Evolutionary conservation across 2,329 filamentous ascomycete species (phyloP).

Genomic region (Knoxdaviesia capensis): DNA sequence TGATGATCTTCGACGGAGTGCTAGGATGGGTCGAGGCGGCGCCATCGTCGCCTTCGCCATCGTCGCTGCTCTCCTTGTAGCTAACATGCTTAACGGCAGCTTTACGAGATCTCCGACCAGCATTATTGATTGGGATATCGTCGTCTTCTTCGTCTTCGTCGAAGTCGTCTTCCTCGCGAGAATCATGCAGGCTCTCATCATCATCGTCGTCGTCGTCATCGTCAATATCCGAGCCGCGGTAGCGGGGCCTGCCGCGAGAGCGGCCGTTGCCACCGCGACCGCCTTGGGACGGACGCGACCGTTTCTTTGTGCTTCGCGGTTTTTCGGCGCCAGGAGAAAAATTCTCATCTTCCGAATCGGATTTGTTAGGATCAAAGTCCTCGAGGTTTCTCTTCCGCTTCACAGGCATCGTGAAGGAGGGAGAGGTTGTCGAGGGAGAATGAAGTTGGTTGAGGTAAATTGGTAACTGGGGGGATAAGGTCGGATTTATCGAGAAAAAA

Average conservation of each 20-base stretch:
- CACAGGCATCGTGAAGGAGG: background rate
- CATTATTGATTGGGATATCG: constrained; percentile 21
- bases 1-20: constrained; percentile 17
- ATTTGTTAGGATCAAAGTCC: constrained; percentile 45
- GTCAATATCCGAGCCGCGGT: constrained; percentile 41
- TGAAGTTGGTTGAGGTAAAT: no score
- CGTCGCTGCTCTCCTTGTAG: constrained; percentile 25
- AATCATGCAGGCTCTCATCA: constrained; percentile 30
- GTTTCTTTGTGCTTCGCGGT: constrained; percentile 16
- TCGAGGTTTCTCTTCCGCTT: constrained; percentile 39
- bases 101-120: constrained; percentile 27
- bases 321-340: constrained; percentile 33
- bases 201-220: constrained; percentile 36
- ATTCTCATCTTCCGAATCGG: constrained; percentile 45
- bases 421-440: no score
- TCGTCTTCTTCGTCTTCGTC: constrained; percentile 19
- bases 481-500: no score
- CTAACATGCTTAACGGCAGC: constrained; percentile 22
- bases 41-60: constrained; percentile 11
- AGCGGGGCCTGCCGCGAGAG: constrained; percentile 20
- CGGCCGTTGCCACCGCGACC: constrained; percentile 18
- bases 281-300: constrained; percentile 11
- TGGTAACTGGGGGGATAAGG: no score
- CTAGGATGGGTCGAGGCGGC: constrained; percentile 11
- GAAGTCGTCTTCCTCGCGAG: constrained; percentile 22